phyloP scores from a whole-genome alignment of 2,329 filamentous ascomycete genomes.

The Exophiala mesophila region DNA sequence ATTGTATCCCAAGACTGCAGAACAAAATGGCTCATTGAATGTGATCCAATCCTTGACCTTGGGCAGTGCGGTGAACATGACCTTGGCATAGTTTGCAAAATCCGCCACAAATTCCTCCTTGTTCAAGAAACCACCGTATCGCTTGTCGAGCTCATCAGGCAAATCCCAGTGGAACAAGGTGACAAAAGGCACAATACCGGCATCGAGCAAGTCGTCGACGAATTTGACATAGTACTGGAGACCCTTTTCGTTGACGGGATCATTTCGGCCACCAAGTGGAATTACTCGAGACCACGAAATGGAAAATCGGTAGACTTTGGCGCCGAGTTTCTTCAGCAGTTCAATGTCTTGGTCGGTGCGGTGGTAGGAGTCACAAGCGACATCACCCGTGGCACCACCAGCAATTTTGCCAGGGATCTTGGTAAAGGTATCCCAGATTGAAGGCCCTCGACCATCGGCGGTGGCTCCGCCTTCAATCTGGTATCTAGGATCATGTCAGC shows the following conservation, averaged over 20 bases:
- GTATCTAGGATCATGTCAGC: slow-evolving; percentile 53
- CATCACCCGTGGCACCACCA: slow-evolving; percentile 66
- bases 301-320: slow-evolving; percentile 76
- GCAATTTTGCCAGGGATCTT: slow-evolving; percentile 76
- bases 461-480: slow-evolving; percentile 76
- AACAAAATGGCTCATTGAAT: slow-evolving; percentile 88
- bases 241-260: slow-evolving; percentile 74
- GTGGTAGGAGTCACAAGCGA: slow-evolving; percentile 85
- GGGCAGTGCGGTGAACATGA: slow-evolving; percentile 68
- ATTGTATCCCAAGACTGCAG: slow-evolving; percentile 72
- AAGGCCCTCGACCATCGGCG: slow-evolving; percentile 72
- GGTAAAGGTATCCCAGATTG: slow-evolving; percentile 90
- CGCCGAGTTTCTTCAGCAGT: slow-evolving; percentile 68
- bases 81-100: slow-evolving; percentile 71
- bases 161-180: slow-evolving; percentile 89
- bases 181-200: slow-evolving; percentile 73
- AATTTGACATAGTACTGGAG: slow-evolving; percentile 74
- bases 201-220: slow-evolving; percentile 69
- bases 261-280: slow-evolving; percentile 74
- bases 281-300: slow-evolving; percentile 80
- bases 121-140: slow-evolving; percentile 77
- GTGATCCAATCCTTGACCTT: slow-evolving; percentile 86
- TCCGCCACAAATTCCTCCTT: slow-evolving; percentile 77
- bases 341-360: slow-evolving; percentile 70
- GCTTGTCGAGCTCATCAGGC: slow-evolving; percentile 69